These are phyloP conservation scores for Diplocarpon rosae DNA, from an alignment of 2,329 filamentous ascomycete genomes.

Conservation along the genomic window DNA sequence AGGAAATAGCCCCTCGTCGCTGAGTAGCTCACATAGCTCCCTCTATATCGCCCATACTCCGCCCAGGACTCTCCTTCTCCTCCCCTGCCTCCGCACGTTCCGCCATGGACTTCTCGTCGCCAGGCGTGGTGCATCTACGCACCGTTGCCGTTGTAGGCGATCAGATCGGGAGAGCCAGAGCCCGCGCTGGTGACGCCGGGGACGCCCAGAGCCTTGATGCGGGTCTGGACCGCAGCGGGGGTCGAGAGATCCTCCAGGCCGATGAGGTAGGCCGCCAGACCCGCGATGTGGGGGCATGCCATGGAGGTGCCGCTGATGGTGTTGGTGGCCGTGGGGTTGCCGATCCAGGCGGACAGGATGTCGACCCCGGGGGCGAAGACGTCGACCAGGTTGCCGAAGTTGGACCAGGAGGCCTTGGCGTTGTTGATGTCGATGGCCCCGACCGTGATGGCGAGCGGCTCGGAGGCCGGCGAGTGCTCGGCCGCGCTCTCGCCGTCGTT, in stretches of 20 bases:
- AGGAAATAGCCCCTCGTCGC: neutral
- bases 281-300: conserved; percentile 46
- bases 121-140: conserved; percentile 15
- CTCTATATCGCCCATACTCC: neutral
- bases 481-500: conserved; percentile 35
- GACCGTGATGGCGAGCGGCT: conserved; percentile 40
- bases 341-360: conserved; percentile 38
- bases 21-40: neutral
- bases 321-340: conserved; percentile 34
- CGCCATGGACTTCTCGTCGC: neutral
- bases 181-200: conserved; percentile 31
- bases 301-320: conserved; percentile 50
- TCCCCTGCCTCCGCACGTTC: neutral
- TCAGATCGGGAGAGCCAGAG: conserved; percentile 37
- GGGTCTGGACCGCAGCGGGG: conserved; percentile 35
- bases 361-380: conserved; percentile 39
- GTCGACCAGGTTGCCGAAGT: conserved; percentile 39
- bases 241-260: conserved; percentile 33
- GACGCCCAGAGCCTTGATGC: conserved; percentile 34
- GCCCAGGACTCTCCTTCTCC: neutral
- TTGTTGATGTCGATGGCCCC: conserved; percentile 35
- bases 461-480: conserved; percentile 37
- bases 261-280: conserved; percentile 48
- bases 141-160: conserved; percentile 44
- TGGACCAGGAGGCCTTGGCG: conserved; percentile 35